phyloP scores from a whole-genome alignment of 768 basidiomycete genomes.

The Lactarius sp. region DNA sequence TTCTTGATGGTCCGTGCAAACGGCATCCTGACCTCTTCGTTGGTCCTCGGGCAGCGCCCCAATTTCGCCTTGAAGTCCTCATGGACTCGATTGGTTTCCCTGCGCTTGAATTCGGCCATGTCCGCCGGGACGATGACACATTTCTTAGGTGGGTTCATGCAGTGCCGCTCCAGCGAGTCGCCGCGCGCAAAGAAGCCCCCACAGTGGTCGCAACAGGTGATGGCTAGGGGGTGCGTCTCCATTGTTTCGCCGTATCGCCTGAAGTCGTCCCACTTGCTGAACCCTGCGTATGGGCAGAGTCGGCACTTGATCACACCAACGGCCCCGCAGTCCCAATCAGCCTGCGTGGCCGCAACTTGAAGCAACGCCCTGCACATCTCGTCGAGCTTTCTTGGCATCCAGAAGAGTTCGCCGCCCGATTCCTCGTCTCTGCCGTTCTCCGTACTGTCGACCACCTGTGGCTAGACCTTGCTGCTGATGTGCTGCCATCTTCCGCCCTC shows the following conservation, averaged over 20 bases:
- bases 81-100: neutral
- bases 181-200: too few relatives aligned
- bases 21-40: neutral
- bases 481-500: too few relatives aligned
- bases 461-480: neutral
- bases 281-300: neutral
- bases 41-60: neutral
- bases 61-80: neutral
- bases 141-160: neutral
- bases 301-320: neutral
- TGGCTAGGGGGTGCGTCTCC: neutral
- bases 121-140: too few relatives aligned
- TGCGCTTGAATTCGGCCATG: too few relatives aligned
- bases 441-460: neutral
- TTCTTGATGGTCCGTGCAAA: neutral
- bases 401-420: too few relatives aligned
- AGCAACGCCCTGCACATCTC: neutral
- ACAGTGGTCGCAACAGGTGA: too few relatives aligned
- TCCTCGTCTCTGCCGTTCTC: too few relatives aligned
- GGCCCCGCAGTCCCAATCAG: neutral
- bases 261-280: neutral
- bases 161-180: neutral
- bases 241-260: neutral
- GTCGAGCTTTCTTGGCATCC: neutral
- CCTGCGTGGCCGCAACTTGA: neutral